Base-by-base conservation (phyloP, 2,329 filamentous ascomycete species). In the Cladobotryum mycophilum region DNA sequence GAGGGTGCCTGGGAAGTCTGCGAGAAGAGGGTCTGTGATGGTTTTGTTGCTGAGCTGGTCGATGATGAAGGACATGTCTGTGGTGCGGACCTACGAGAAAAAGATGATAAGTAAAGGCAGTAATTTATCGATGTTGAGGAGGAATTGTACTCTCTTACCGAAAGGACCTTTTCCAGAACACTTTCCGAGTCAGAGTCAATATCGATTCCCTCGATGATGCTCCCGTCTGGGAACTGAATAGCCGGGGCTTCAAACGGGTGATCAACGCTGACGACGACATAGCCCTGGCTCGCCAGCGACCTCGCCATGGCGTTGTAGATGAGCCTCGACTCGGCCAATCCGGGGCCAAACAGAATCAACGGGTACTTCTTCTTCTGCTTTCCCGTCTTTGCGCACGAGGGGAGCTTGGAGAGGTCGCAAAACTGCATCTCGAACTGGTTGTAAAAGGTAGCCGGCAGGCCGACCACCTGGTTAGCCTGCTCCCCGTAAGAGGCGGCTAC, bases 201-300 rank as follows among this genome's bases (percentile, higher is more conserved):
- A 35, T 60, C 55, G 3, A 49, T 52, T 1, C 60, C 52, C 49
- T 58, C 58, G 8, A 66, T 58, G 11, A 68, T 53, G 1, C 63
- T 63, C 4, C 68, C 74, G 49, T 76, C 62, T 0, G 74, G 70
- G n/a, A 74, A 76, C 49, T 76, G 68, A 8, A 79, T 67, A 17
- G 74, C 62, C 1, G 59, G 51, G 0, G 70, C 65, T 44, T 79
- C 75, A 44, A 73, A 70, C 0, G 76, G 68, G 46, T 79, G 76
- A 50, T 80, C 77, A 20, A 80, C 61, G 0, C 74, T 62, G 12
- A 76, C 61, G 2, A 80, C 71, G 0, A 69, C 63, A 45, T 70
- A 73, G 0, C 76, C 76, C 5, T 69, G 63, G 14, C 71, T 73
- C 0, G 75, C 72, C 3, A 80, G 62, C 3, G 72, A 69, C 2